A percentile compares a stretch with the other conserved stretches of the same genome.
phyloP scores from a whole-genome alignment of 75 land plant genomes.

The Pseudotsuga menziesii region DNA sequence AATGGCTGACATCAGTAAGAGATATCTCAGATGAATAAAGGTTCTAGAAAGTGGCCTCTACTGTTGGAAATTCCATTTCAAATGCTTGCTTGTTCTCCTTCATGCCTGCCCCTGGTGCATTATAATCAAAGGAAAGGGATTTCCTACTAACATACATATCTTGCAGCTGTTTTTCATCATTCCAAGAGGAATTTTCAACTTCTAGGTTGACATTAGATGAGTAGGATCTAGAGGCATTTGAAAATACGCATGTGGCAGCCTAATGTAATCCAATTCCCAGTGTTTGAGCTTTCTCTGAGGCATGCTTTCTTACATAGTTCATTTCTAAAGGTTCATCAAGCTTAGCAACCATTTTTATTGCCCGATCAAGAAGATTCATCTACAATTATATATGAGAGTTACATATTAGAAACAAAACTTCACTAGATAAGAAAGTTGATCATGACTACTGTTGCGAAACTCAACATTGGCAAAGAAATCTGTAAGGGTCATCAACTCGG shows the following conservation, averaged over 20 bases:
- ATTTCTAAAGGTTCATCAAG: conserved; percentile 91
- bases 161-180: conserved; percentile 97
- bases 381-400: conserved; percentile 19
- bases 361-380: conserved; percentile 99
- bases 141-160: conserved; percentile 98
- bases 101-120: conserved; percentile 97
- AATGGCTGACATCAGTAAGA: conserved; percentile 96
- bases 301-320: conserved; percentile 96
- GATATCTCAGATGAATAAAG: conserved; percentile 99
- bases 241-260: conserved; percentile 93
- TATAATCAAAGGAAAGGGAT: conserved; percentile 95
- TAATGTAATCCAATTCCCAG: conserved; percentile 66
- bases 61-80: conserved; percentile 94
- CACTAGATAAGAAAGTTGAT: background rate
- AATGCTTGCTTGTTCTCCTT: conserved; percentile 87
- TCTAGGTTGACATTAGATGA: conserved; percentile 98
- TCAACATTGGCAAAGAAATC: background rate
- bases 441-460: background rate
- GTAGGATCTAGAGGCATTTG: conserved; percentile 99
- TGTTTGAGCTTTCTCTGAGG: conserved; percentile 67
- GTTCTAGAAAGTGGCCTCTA: conserved; percentile 99
- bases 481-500: too few species aligned
- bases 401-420: background rate
- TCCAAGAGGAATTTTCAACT: conserved; percentile 99
- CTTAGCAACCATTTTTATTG: conserved; percentile 99